Evolutionary conservation across 495 filamentous ascomycete species (phyloP).

Genomic region (Neurospora sublineolata): DNA sequence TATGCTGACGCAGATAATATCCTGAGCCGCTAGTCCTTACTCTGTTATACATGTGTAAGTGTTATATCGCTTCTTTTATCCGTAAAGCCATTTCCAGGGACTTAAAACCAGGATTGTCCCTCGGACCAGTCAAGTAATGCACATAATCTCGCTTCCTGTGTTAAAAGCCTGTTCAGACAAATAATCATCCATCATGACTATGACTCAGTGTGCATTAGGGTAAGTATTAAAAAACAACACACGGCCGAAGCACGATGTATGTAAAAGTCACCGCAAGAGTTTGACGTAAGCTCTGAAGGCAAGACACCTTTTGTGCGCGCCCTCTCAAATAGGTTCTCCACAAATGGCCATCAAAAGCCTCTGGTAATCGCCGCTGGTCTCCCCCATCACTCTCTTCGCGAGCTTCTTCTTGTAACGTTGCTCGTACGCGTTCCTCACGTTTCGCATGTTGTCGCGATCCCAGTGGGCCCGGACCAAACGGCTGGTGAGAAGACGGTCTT

Average conservation of each 20-base stretch:
- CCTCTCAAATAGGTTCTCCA: neutral
- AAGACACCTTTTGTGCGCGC: neutral
- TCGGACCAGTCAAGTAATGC: neutral
- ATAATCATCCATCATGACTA: neutral
- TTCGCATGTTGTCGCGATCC: conserved; percentile 57
- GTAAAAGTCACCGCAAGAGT: neutral
- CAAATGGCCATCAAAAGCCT: conserved; percentile 45
- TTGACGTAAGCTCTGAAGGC: neutral
- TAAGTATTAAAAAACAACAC: neutral
- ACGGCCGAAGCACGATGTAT: neutral
- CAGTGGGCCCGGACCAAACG: conserved; percentile 69
- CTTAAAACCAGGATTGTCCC: neutral
- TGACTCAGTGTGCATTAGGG: neutral
- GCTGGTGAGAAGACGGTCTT: conserved; percentile 66
- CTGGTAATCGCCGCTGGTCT: conserved; percentile 83
- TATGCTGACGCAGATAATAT: neutral
- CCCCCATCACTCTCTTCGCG: conserved; percentile 53
- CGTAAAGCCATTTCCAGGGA: neutral
- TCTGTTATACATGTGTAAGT: neutral
- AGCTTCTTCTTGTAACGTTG: conserved; percentile 52
- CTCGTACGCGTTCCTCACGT: conserved; percentile 63
- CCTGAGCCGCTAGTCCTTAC: neutral
- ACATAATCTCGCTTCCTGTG: neutral
- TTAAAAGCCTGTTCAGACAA: neutral
- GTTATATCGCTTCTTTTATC: neutral